Evolutionary conservation across 2,329 filamentous ascomycete species (phyloP).

Genomic region (Calonectria honghensis): DNA sequence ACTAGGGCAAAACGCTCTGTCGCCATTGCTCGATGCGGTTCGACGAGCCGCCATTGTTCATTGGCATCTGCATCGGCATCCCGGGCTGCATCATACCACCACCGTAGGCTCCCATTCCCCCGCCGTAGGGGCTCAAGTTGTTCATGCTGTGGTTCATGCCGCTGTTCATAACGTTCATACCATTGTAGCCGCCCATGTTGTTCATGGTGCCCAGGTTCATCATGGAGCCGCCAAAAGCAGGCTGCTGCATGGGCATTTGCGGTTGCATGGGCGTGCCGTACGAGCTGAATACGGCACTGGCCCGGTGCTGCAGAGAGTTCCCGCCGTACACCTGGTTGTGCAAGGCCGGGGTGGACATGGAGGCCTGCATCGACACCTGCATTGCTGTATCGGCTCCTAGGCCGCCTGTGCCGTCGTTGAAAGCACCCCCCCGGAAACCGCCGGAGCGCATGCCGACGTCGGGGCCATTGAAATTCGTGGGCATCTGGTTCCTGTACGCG

Average conservation of each 20-base stretch:
- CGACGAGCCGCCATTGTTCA: conserved; percentile 52
- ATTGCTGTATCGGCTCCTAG: conserved; percentile 51
- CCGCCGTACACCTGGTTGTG: conserved; percentile 53
- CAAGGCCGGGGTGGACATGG: conserved; percentile 52
- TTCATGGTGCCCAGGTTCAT: conserved; percentile 47
- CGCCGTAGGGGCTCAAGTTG: conserved; percentile 49
- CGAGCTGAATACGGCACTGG: conserved; percentile 58
- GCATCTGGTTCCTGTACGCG: conserved; percentile 70
- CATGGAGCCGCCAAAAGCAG: conserved; percentile 52
- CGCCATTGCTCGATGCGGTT: conserved; percentile 66
- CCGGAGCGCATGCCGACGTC: conserved; percentile 59
- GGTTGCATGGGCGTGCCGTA: conserved; percentile 55
- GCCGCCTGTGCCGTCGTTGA: conserved; percentile 72
- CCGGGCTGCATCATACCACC: conserved; percentile 54
- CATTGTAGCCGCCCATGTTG: conserved; percentile 49
- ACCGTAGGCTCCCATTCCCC: conserved; percentile 55
- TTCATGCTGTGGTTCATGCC: conserved; percentile 47
- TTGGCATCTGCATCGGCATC: conserved; percentile 56
- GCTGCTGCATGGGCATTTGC: conserved; percentile 48
- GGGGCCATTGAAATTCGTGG: conserved; percentile 60
- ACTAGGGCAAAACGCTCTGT: conserved; percentile 61
- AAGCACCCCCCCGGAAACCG: conserved; percentile 71
- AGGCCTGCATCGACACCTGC: conserved; percentile 19
- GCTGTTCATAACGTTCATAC: conserved; percentile 43
- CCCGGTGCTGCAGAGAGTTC: conserved; percentile 51